Conservation (phyloP, 2,329 filamentous ascomycete genomes). For the Cytospora mali region DNA sequence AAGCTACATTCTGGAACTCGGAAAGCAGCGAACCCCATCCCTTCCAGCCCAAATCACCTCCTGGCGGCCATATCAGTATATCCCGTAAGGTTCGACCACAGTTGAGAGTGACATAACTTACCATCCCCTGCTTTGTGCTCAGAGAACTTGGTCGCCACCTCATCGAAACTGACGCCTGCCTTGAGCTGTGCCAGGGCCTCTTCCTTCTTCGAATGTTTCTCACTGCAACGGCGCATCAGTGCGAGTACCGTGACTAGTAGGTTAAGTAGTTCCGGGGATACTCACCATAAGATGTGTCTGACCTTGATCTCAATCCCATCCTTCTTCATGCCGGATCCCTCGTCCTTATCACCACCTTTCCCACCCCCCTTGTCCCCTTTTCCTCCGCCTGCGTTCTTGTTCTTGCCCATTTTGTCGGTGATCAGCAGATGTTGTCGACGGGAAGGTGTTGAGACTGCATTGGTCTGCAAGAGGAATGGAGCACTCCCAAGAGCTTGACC, state of each 20-base stretch:
- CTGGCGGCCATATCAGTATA: conserved; percentile 41
- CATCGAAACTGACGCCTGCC: conserved; percentile 71
- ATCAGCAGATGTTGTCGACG: neutral
- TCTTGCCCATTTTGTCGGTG: conserved; percentile 39
- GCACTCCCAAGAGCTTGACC: neutral
- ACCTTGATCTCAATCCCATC: conserved; percentile 72
- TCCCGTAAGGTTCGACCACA: neutral
- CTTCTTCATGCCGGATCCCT: conserved; percentile 43
- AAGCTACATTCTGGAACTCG: conserved; percentile 74
- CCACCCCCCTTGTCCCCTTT: conserved; percentile 37
- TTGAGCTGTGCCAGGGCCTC: conserved; percentile 71
- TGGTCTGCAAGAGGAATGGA: neutral
- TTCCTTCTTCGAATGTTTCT: conserved; percentile 78
- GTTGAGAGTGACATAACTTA: conserved; percentile 34
- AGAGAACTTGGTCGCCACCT: conserved; percentile 71
- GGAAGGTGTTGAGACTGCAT: neutral
- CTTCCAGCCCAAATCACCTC: conserved; percentile 75
- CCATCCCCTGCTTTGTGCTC: conserved; percentile 76
- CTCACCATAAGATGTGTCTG: conserved; percentile 64
- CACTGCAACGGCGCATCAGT: conserved; percentile 51
- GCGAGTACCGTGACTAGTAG: neutral
- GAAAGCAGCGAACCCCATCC: conserved; percentile 60
- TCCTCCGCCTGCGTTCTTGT: conserved; percentile 35
- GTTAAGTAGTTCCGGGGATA: conserved; percentile 33
- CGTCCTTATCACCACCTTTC: conserved; percentile 34